Evolutionary conservation across 345 rosid genomes (phyloP).

Genomic region (Populus deltoides): DNA sequence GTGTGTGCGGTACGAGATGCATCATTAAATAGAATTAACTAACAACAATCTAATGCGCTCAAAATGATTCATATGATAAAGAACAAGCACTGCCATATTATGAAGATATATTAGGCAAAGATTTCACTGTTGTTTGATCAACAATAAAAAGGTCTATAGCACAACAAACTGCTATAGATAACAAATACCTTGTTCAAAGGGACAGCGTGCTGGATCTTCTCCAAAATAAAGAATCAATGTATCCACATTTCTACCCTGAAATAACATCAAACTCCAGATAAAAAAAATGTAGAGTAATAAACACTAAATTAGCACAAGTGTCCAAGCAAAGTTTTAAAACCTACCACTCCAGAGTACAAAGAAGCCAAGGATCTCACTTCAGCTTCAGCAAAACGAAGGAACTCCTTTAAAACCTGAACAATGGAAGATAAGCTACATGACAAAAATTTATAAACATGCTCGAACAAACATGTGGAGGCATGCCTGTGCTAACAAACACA

Average conservation of each 20-base stretch:
- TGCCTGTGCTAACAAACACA: not conserved
- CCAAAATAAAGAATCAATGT: slow-evolving; percentile 89
- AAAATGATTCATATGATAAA: not conserved
- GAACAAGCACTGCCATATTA: not conserved
- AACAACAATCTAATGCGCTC: not conserved
- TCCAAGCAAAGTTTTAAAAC: slow-evolving; percentile 12
- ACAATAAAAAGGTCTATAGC: not conserved
- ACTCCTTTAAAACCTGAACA: slow-evolving; percentile 64
- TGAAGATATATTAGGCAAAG: not conserved
- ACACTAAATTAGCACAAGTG: slow-evolving; percentile 1
- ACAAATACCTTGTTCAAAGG: slow-evolving; percentile 80
- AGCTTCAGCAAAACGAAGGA: slow-evolving; percentile 75
- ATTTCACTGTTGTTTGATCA: not conserved
- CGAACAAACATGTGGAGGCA: not conserved
- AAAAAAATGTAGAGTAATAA: not conserved
- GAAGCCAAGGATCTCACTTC: slow-evolving; percentile 80
- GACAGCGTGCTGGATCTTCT: slow-evolving; percentile 90
- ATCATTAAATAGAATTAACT: not conserved
- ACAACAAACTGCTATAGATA: not conserved
- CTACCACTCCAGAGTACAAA: slow-evolving; percentile 81
- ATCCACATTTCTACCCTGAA: slow-evolving; percentile 85
- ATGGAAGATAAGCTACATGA: slow-evolving; percentile 1
- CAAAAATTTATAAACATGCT: not conserved
- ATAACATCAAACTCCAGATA: slow-evolving; percentile 4
- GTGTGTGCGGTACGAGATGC: not conserved